A percentile compares a stretch with the other conserved stretches of the same genome.
These are phyloP conservation scores for Trichocomaceae sp. DNA, from an alignment of 2,329 filamentous ascomycete species.

Conservation along the genomic window DNA sequence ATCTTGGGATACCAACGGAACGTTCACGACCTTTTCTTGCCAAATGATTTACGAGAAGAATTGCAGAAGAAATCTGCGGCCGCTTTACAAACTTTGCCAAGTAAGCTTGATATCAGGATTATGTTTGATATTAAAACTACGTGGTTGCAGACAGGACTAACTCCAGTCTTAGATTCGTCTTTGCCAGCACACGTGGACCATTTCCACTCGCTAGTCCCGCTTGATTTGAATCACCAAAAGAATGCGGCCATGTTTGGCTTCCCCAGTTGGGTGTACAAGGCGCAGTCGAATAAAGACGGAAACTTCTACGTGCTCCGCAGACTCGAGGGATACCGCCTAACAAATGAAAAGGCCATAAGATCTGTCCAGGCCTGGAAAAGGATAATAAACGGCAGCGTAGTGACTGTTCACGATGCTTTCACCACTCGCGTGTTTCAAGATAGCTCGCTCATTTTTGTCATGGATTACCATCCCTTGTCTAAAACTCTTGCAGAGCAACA, in stretches of 20 bases:
- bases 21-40: conserved; percentile 85
- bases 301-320: conserved; percentile 80
- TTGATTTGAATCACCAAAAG: conserved; percentile 76
- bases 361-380: conserved; percentile 85
- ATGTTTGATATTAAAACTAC: background rate
- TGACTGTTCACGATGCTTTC: conserved; percentile 84
- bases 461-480: conserved; percentile 84
- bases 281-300: conserved; percentile 79
- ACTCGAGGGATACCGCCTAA: conserved; percentile 81
- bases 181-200: conserved; percentile 71
- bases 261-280: conserved; percentile 92
- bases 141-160: conserved; percentile 16
- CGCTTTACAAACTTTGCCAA: conserved; percentile 75
- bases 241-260: conserved; percentile 76
- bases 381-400: conserved; percentile 72
- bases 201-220: conserved; percentile 84
- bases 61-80: conserved; percentile 84
- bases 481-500: conserved; percentile 85
- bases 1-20: conserved; percentile 78
- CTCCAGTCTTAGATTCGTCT: conserved; percentile 49
- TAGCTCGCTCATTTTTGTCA: conserved; percentile 88
- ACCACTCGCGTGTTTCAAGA: conserved; percentile 90
- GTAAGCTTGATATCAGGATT: conserved; percentile 42
- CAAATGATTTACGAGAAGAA: conserved; percentile 79
- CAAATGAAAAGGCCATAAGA: conserved; percentile 80